phyloP scores from a whole-genome alignment of 2,329 filamentous ascomycete species.

The Alternaria atra region DNA sequence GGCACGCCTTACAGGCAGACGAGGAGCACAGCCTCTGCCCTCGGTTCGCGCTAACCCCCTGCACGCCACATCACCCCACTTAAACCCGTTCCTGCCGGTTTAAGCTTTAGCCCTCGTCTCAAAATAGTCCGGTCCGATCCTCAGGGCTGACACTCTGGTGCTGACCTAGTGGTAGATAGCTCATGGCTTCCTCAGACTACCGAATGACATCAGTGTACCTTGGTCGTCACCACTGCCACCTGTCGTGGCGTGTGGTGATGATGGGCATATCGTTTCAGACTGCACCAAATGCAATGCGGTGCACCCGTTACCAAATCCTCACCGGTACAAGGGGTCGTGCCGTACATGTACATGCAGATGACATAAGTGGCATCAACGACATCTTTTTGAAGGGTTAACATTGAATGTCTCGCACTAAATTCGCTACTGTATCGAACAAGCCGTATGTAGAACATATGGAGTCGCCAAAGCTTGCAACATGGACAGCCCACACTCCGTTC shows the following conservation, averaged over 20 bases:
- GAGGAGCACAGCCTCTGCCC: slow-evolving; percentile 14
- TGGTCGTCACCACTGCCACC: not conserved
- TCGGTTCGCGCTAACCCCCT: slow-evolving; percentile 3
- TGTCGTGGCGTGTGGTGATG: not conserved
- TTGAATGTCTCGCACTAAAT: slow-evolving; percentile 44
- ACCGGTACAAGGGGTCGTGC: slow-evolving; percentile 15
- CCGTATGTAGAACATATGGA: slow-evolving; percentile 31
- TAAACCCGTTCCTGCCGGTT: slow-evolving; percentile 29
- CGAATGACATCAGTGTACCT: not conserved
- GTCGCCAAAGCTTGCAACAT: slow-evolving; percentile 20
- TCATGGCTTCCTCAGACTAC: not conserved
- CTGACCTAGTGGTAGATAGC: not conserved
- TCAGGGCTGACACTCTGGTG: not conserved
- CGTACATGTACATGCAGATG: slow-evolving; percentile 12
- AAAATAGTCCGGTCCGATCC: slow-evolving; percentile 12
- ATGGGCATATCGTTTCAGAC: slow-evolving; percentile 1
- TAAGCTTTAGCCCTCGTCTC: slow-evolving; percentile 13
- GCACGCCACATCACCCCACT: slow-evolving; percentile 24
- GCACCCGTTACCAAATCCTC: slow-evolving; percentile 13
- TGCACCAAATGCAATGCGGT: slow-evolving; percentile 9
- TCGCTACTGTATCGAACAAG: slow-evolving; percentile 37
- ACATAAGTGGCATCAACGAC: slow-evolving; percentile 13
- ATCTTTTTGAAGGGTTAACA: slow-evolving; percentile 20
- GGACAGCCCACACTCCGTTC: slow-evolving; percentile 14
- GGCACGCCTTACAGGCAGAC: slow-evolving; percentile 21